Evolutionary conservation across 257 asterid genomes (phyloP).

Genomic region (Rhazya stricta): DNA sequence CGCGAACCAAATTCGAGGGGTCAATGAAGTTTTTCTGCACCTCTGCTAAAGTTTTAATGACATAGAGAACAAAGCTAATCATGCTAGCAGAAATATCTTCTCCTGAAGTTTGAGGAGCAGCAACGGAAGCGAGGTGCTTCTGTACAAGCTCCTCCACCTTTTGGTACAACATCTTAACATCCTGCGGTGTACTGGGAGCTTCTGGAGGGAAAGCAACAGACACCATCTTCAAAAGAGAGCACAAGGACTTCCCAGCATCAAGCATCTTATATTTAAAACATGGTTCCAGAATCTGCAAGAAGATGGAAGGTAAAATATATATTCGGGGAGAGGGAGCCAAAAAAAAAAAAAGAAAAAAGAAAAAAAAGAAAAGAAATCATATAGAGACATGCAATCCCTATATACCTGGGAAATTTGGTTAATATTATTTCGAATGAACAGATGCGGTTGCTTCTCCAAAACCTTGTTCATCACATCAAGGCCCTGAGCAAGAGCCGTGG

Average conservation of each 20-base stretch:
- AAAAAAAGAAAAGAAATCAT: neutral
- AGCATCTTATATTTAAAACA: constrained; percentile 97
- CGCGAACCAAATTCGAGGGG: constrained; percentile 75
- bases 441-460: constrained; percentile 91
- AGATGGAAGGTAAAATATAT: neutral
- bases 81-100: constrained; percentile 91
- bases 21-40: constrained; percentile 88
- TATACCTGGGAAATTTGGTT: constrained; percentile 89
- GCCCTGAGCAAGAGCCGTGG: constrained; percentile 97
- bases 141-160: constrained; percentile 95
- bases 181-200: constrained; percentile 66
- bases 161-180: constrained; percentile 83
- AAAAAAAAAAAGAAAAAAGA: constrained; percentile 6
- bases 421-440: constrained; percentile 92
- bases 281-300: constrained; percentile 88
- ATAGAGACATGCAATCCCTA: constrained; percentile 13
- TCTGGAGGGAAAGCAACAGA: constrained; percentile 93
- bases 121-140: constrained; percentile 90
- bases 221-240: constrained; percentile 91
- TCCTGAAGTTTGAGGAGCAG: constrained; percentile 81
- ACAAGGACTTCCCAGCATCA: constrained; percentile 93
- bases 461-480: constrained; percentile 99
- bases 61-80: constrained; percentile 90
- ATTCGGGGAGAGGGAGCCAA: neutral
- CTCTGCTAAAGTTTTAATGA: constrained; percentile 77